Evolutionary conservation across 257 asterid species (phyloP).

Genomic region (Forsythia viridissima): DNA sequence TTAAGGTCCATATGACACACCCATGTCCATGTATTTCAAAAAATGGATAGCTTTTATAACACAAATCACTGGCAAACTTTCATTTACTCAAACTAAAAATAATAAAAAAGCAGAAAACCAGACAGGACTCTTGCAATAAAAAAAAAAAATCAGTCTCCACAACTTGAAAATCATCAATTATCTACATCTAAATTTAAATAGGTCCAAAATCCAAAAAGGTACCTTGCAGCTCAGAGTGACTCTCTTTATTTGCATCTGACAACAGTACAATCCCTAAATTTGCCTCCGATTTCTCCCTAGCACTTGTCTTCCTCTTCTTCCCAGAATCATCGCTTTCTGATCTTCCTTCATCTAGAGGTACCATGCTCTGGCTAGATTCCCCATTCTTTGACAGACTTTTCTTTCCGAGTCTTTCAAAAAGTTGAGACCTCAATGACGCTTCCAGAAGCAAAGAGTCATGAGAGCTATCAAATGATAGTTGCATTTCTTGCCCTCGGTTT

Average conservation of each 20-base stretch:
- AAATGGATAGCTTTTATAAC: not conserved
- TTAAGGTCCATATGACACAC: not conserved
- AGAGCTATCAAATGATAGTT: conserved; percentile 20
- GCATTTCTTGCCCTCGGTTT: conserved; percentile 27
- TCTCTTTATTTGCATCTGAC: conserved; percentile 25
- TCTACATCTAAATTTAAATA: not conserved
- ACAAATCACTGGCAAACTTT: not conserved
- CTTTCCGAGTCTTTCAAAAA: conserved; percentile 39
- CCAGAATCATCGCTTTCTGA: conserved; percentile 26
- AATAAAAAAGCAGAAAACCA: not conserved
- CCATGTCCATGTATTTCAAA: not conserved
- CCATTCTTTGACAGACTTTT: conserved; percentile 35
- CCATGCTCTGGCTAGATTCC: conserved; percentile 21
- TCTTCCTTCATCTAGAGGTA: conserved; percentile 25
- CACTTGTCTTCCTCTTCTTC: conserved; percentile 13
- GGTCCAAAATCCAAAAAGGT: not conserved
- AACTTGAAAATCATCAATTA: not conserved
- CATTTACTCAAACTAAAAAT: not conserved
- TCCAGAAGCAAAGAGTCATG: conserved; percentile 51
- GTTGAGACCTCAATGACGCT: conserved; percentile 57
- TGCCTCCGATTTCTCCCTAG: not conserved
- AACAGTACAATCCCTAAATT: conserved; percentile 6
- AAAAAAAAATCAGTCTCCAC: conserved; percentile 8
- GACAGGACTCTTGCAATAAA: not conserved
- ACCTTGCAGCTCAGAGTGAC: conserved; percentile 33